These are phyloP conservation scores for Rhizopogon salebrosus DNA, from an alignment of 768 basidiomycete genomes.

Conservation along the genomic window DNA sequence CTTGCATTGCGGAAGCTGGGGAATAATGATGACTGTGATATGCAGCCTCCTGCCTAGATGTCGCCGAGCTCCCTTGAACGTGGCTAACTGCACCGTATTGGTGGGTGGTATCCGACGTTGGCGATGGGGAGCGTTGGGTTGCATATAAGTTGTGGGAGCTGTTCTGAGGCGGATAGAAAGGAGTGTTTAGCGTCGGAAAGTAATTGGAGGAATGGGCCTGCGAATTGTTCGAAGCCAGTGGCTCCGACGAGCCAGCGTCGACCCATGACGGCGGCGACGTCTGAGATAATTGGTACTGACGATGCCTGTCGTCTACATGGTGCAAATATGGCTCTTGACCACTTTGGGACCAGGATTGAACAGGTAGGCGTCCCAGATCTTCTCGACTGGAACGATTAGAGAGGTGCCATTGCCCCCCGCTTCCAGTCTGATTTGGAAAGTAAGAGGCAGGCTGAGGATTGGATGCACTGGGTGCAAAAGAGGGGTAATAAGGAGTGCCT, in stretches of 20 bases:
- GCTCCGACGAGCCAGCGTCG: constrained; percentile 15
- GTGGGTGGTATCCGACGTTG: constrained; percentile 20
- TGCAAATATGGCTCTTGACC: constrained; percentile 13
- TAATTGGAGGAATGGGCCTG: constrained; percentile 21
- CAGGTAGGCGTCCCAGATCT: constrained; percentile 15
- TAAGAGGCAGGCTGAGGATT: constrained; percentile 20
- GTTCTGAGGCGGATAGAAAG: constrained; percentile 46
- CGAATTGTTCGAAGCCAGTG: constrained; percentile 16
- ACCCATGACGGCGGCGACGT: constrained; percentile 22
- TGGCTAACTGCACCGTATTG: constrained; percentile 24
- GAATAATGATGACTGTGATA: constrained; percentile 20
- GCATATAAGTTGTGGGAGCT: constrained; percentile 28
- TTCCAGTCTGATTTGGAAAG: constrained; percentile 14
- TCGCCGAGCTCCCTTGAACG: constrained; percentile 16
- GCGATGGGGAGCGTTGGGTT: constrained; percentile 27
- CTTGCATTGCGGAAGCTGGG: constrained; percentile 24
- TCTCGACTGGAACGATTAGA: constrained; percentile 9
- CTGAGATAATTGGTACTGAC: constrained; percentile 21
- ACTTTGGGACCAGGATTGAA: constrained; percentile 23
- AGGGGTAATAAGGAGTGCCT: constrained; percentile 18
- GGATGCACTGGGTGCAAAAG: constrained; percentile 20
- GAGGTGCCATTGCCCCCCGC: constrained; percentile 16
- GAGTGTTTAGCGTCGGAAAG: constrained; percentile 53
- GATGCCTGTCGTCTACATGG: constrained; percentile 21
- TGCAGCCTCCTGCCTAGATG: constrained; percentile 16